phyloP scores from a whole-genome alignment of 495 filamentous ascomycete species.

The Aspergillus homomorphus region DNA sequence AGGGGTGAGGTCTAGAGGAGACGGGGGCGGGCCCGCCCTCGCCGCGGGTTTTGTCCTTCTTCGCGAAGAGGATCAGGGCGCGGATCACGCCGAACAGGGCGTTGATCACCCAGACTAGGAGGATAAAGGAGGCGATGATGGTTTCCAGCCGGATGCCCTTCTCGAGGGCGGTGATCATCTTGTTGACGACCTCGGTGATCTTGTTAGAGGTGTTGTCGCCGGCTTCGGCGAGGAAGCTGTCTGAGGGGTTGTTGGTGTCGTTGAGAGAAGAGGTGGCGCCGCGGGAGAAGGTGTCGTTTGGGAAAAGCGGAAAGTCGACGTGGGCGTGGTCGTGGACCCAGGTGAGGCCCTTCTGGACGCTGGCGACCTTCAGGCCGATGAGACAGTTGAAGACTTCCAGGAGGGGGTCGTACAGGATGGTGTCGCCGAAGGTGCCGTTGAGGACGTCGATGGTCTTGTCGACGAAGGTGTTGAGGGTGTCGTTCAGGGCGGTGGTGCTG shows the following conservation, averaged over 20 bases:
- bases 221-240: constrained; percentile 73
- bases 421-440: constrained; percentile 75
- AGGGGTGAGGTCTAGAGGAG: background rate
- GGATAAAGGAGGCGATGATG: constrained; percentile 66
- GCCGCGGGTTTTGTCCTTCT: constrained; percentile 40
- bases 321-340: constrained; percentile 87
- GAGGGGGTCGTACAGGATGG: constrained; percentile 69
- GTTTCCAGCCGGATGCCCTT: constrained; percentile 68
- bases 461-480: constrained; percentile 80
- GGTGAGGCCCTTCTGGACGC: constrained; percentile 78
- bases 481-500: constrained; percentile 74
- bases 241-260: constrained; percentile 38
- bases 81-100: constrained; percentile 69
- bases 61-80: constrained; percentile 51
- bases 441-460: constrained; percentile 67
- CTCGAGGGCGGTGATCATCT: constrained; percentile 61
- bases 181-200: constrained; percentile 69
- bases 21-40: constrained; percentile 44
- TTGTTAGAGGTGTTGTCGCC: constrained; percentile 68
- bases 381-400: constrained; percentile 71
- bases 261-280: constrained; percentile 66
- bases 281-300: constrained; percentile 77
- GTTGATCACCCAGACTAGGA: constrained; percentile 73
- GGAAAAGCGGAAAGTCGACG: constrained; percentile 73
- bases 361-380: constrained; percentile 69